Conservation (phyloP, 2,329 filamentous ascomycete species). For the Colletotrichum camelliae region DNA sequence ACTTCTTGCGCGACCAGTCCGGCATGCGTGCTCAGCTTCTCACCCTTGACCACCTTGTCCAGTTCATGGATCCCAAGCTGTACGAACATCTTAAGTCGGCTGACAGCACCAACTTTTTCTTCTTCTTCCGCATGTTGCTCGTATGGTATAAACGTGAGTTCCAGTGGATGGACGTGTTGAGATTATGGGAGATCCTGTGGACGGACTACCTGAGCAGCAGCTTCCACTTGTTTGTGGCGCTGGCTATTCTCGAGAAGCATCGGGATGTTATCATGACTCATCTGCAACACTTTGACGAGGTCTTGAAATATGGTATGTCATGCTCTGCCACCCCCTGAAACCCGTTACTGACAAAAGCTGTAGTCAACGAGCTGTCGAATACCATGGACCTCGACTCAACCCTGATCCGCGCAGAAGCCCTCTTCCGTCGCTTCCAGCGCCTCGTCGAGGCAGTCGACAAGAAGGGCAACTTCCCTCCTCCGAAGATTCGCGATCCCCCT, state of each 20-base stretch:
- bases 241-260: constrained; percentile 95
- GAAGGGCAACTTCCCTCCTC: constrained; percentile 81
- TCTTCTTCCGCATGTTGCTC: constrained; percentile 98
- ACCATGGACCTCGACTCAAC: constrained; percentile 91
- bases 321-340: neutral
- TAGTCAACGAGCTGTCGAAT: constrained; percentile 93
- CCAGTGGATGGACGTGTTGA: constrained; percentile 82
- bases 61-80: constrained; percentile 94
- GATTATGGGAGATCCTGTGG: constrained; percentile 93
- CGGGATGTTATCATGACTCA: constrained; percentile 96
- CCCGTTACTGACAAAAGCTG: constrained; percentile 6
- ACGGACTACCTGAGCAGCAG: constrained; percentile 88
- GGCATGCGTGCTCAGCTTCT: constrained; percentile 94
- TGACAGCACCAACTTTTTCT: constrained; percentile 99
- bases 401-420: constrained; percentile 83
- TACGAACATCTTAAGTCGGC: constrained; percentile 88
- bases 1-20: constrained; percentile 93
- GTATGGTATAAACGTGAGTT: constrained; percentile 99
- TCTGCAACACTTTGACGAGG: constrained; percentile 92
- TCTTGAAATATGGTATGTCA: constrained; percentile 87
- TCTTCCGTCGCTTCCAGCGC: constrained; percentile 88
- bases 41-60: constrained; percentile 91
- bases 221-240: constrained; percentile 92
- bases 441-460: constrained; percentile 92
- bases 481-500: constrained; percentile 30